Base-by-base conservation (phyloP, 257 asterid species). In the Solanum paucissectum region DNA sequence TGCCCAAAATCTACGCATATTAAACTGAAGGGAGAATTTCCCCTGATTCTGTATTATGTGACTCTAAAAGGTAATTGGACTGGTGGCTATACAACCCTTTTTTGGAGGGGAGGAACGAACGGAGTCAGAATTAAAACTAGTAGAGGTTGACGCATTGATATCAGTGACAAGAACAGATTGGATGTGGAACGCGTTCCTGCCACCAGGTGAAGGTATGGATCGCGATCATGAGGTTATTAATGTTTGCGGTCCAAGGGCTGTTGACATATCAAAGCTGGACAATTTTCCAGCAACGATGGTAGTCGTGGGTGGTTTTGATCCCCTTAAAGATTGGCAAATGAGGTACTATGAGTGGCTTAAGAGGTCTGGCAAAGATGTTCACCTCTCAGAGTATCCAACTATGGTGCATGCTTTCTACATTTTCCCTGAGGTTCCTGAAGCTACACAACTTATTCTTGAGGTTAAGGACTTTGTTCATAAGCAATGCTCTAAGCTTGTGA, bases 51-150 rank as follows among this genome's bases (percentile, higher is more conserved):
- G 46, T 3, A 42, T 42, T 42, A 42, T 42, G 49, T 42, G 49
- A n/a, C 5, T 42, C 49, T 42, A 42, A n/a, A n/a, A n/a, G 49
- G 49, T 42, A 42, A 42, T 42, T 42, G 49, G 49, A 42, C 49
- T 42, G 49, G 49, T 42, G 49, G 49, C 49, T 42, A 42, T 42
- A 42, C 49, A 42, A 42, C 49, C 49, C 49, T 40, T 95, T 86
- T 95, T 95, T 2, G 98, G 98, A 36, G 98, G 98, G 3, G 94
- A 92, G 62, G 95, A 94, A 40, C 91, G 94, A 29, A 92, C 95
- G 9, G 87, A 89, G 37, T 83, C 98, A 6, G 98, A 94, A 90
- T 75, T 38, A 21, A 93, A 85, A 29, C 36, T 95, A 29, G 87
- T 79, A 1, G 89, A 84, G 4, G 84, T 93, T 13, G 98, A 93